phyloP scores from a whole-genome alignment of 331 rosid species.

The Pyracantha coccinea region DNA sequence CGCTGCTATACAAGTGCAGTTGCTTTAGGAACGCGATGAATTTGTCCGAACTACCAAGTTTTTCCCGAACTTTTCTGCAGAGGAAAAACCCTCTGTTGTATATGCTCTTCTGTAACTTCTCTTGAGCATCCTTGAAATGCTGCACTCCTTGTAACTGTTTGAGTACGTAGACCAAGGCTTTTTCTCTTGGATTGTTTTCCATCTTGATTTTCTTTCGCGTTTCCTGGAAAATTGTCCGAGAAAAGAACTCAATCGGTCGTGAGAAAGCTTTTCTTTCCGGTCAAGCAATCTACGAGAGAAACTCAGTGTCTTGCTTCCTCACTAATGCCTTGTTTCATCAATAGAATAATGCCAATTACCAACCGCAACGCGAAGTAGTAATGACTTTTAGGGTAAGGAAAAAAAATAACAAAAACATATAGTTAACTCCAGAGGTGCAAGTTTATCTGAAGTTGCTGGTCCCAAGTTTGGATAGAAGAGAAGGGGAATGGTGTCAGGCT shows the following conservation, averaged over 20 bases:
- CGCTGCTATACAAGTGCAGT: slow-evolving; percentile 1
- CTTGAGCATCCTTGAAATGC: slow-evolving; percentile 7
- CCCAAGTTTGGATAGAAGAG: no score
- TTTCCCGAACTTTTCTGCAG: background rate
- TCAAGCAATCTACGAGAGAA: background rate
- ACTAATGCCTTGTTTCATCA: background rate
- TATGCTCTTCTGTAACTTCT: slow-evolving; percentile 10
- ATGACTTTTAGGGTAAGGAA: background rate
- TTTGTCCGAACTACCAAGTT: background rate
- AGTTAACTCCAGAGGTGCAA: no score
- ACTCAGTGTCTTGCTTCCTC: background rate
- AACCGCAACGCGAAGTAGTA: background rate
- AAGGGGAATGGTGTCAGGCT: no score
- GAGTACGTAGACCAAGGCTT: background rate
- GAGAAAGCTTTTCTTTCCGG: background rate
- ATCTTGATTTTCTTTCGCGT: background rate
- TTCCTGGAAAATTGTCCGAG: background rate
- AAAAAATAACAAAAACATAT: background rate
- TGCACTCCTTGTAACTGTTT: background rate
- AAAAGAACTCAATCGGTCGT: background rate
- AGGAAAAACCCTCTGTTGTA: background rate
- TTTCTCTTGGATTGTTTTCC: background rate
- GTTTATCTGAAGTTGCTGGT: no score
- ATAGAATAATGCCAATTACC: background rate
- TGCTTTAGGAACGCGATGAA: background rate